Base-by-base conservation (phyloP, 2,329 filamentous ascomycete genomes). In the Xylaria sp. region DNA sequence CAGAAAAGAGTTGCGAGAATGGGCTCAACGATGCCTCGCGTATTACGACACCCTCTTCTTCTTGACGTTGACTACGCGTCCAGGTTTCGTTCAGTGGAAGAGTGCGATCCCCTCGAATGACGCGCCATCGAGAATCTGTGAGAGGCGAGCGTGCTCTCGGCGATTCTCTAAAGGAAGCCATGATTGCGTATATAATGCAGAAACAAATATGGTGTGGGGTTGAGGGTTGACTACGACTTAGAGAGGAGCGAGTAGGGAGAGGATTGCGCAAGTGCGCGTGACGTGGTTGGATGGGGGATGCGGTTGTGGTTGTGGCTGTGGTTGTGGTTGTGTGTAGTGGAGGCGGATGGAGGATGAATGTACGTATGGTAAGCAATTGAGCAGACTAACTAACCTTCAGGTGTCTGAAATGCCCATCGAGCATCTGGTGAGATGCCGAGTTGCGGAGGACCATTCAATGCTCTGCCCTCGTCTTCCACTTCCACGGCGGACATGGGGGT, bases 381-480 rank as follows among this genome's bases (percentile, higher is more conserved):
- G 27, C 40, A 19, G 49, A 54, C 60, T 54, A 53, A 54, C 60
- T 54, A 46, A 64, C 63, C 70, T 69, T 66, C 62, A 40, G 68
- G 64, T 60, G 66, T 67, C 21, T 63, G 66, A 29, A 69, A 66
- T 13, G 65, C 23, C 68, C 70, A 71, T 60, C 60, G 58, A 27
- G 54, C 27, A 44, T 67, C 62, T 21, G 63, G 62, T 13, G 67
- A 40, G 19, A 46, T 33, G 17, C 40, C 52, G 48, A 31, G n/a
- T 29, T 53, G 52, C 7, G 15, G 38, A 25, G 11, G 44, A 17
- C 47, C 48, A 7, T 59, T 38, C 11, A 38, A 59, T 23, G 29
- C 11, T 4, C 44, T 37, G 29, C 15, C 21, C 29, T 47, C 48
- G 11, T 54, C 47, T 40, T 44, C 40, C 1, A 17, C 17, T 5